Conservation (phyloP, 2,329 filamentous ascomycete species). For the Aspergillus pseudotamarii region DNA sequence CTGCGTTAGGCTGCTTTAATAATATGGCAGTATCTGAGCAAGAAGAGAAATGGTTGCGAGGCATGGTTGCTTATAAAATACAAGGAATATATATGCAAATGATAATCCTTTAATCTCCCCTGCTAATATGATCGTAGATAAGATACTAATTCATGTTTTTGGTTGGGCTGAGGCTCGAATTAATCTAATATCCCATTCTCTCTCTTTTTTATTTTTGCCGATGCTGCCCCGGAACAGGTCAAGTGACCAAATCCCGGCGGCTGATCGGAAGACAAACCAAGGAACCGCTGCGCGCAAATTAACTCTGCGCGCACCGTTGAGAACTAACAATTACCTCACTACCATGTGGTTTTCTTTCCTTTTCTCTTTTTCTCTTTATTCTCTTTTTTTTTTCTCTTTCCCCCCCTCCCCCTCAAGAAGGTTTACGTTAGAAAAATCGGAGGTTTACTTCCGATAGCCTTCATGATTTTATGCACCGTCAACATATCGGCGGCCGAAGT, state of each 20-base stretch:
- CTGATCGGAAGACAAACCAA: conserved; percentile 6
- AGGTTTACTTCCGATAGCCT: neutral
- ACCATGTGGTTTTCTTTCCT: neutral
- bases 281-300: conserved; percentile 3
- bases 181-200: neutral
- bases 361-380: too few species aligned
- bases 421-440: neutral
- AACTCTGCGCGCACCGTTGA: conserved; percentile 8
- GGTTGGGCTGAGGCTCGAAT: neutral
- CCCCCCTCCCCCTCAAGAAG: neutral
- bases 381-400: too few species aligned
- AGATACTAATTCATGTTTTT: neutral
- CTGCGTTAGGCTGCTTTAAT: neutral
- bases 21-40: neutral
- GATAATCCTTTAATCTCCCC: neutral
- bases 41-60: conserved; percentile 4
- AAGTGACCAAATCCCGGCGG: conserved; percentile 7
- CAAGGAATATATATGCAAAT: neutral
- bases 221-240: neutral
- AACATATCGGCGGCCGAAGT: neutral
- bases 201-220: neutral
- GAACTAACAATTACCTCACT: neutral
- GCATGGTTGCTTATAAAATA: neutral
- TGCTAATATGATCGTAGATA: neutral
- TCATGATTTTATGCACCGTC: neutral